Conservation (phyloP, 495 filamentous ascomycete genomes). For the Aspergillus bridgeri region DNA sequence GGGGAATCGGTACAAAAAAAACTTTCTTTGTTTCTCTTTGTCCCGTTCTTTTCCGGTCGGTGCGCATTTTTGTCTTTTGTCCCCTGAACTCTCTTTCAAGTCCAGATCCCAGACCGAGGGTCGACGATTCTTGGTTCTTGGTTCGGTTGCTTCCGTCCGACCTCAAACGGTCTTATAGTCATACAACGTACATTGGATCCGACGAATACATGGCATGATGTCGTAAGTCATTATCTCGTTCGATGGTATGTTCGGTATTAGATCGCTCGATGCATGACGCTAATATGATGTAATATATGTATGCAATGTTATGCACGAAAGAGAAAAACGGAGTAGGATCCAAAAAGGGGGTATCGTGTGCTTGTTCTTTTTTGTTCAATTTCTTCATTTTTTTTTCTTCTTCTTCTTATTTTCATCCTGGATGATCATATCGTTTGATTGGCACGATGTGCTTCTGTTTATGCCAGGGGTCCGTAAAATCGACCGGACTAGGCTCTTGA, state of each 20-base stretch:
- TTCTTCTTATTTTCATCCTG: too few species aligned
- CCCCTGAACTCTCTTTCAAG: background rate
- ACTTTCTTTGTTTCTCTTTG: background rate
- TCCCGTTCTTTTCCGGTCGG: background rate
- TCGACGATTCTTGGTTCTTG: background rate
- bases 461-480: slow-evolving; percentile 24
- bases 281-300: background rate
- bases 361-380: background rate
- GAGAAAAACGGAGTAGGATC: background rate
- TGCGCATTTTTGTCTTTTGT: background rate
- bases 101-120: background rate
- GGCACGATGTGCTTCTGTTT: slow-evolving; percentile 3
- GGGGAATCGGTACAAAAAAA: background rate
- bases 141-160: background rate
- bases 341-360: background rate
- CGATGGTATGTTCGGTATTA: background rate
- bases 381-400: too few species aligned
- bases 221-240: background rate
- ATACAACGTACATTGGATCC: background rate
- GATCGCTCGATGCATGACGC: background rate
- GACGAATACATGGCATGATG: background rate
- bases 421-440: background rate
- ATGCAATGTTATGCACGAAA: background rate
- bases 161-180: background rate
- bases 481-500: slow-evolving; percentile 21